phyloP scores from a whole-genome alignment of 2,329 filamentous ascomycete species.

The Colletotrichum caudatum region DNA sequence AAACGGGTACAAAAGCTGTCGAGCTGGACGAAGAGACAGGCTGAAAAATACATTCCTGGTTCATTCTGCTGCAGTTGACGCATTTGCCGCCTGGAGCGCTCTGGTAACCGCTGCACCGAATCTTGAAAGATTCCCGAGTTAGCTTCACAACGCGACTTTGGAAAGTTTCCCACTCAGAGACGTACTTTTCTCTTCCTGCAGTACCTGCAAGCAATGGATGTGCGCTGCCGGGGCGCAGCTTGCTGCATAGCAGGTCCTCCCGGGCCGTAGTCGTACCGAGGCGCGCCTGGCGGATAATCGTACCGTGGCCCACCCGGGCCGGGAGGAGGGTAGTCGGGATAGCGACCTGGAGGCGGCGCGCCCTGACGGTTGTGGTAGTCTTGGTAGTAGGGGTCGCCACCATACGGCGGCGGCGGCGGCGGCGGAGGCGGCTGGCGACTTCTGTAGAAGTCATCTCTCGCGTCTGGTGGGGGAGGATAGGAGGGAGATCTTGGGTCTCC shows the following conservation, averaged over 20 bases:
- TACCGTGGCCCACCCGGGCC: conserved; percentile 38
- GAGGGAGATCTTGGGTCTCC: conserved; percentile 40
- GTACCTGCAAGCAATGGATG: conserved; percentile 71
- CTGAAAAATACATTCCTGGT: conserved; percentile 72
- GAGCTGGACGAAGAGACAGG: conserved; percentile 68
- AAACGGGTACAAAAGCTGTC: conserved; percentile 70
- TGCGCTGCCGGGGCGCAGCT: conserved; percentile 68
- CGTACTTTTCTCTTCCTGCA: conserved; percentile 71
- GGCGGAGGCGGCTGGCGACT: conserved; percentile 48
- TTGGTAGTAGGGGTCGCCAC: conserved; percentile 49
- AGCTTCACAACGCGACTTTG: background rate
- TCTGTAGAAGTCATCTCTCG: conserved; percentile 48
- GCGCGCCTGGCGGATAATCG: conserved; percentile 44
- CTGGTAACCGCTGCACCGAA: conserved; percentile 71
- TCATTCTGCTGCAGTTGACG: conserved; percentile 71
- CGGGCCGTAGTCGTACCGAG: conserved; percentile 49
- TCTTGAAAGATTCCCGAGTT: conserved; percentile 52
- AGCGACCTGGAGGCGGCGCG: conserved; percentile 48
- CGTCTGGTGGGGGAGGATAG: conserved; percentile 39
- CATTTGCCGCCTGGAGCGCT: conserved; percentile 70
- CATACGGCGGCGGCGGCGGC: conserved; percentile 47
- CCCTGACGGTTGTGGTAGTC: conserved; percentile 53
- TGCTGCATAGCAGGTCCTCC: conserved; percentile 57
- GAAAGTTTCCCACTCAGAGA: background rate
- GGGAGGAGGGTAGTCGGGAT: conserved; percentile 51